phyloP scores from a whole-genome alignment of 192 early-diverging fungal species.

The Linnemannia hyalina region DNA sequence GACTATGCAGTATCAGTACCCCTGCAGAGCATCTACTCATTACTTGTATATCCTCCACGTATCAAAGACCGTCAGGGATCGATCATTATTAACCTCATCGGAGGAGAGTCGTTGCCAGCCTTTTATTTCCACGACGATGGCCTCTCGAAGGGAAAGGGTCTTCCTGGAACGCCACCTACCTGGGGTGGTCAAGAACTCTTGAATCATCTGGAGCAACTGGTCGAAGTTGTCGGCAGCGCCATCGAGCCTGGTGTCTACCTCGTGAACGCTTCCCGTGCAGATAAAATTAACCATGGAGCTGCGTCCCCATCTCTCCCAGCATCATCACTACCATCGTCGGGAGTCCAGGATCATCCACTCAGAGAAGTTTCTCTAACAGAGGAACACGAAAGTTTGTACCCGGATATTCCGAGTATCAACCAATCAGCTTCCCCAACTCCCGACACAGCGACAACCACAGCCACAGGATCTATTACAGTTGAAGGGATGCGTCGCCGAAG shows the following conservation, averaged over 20 bases:
- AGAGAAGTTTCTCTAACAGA: background rate
- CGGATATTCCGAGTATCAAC: background rate
- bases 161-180: slow-evolving; percentile 19
- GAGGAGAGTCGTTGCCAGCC: slow-evolving; percentile 72
- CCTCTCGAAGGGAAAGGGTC: slow-evolving; percentile 62
- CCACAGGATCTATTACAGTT: slow-evolving; percentile 39
- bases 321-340: slow-evolving; percentile 17
- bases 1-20: slow-evolving; percentile 75
- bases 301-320: slow-evolving; percentile 24
- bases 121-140: slow-evolving; percentile 84
- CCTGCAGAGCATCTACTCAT: slow-evolving; percentile 67
- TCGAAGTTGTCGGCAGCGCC: slow-evolving; percentile 57
- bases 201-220: slow-evolving; percentile 59
- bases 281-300: slow-evolving; percentile 47
- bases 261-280: slow-evolving; percentile 59
- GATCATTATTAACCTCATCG: slow-evolving; percentile 72
- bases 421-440: background rate
- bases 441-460: background rate
- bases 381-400: slow-evolving; percentile 13
- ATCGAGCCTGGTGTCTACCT: slow-evolving; percentile 61
- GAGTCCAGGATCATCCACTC: slow-evolving; percentile 15
- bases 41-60: slow-evolving; percentile 75
- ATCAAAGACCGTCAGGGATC: slow-evolving; percentile 79
- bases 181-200: slow-evolving; percentile 84
- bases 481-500: slow-evolving; percentile 45